Conservation (phyloP, 2,329 filamentous ascomycete genomes). For the Diplodia seriata region DNA sequence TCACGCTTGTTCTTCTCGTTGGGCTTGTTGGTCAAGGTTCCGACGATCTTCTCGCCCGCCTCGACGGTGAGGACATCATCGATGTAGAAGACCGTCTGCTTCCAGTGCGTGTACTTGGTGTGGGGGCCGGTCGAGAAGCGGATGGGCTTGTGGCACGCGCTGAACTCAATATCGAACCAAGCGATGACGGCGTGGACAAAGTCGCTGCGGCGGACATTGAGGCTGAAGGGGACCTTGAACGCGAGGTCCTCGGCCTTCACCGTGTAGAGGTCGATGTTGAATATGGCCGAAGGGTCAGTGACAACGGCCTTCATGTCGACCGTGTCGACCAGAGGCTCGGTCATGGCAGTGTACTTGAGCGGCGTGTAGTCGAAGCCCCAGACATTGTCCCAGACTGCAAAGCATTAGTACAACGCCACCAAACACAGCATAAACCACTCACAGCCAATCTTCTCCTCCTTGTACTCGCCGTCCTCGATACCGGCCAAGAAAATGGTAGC, state of each 20-base stretch:
- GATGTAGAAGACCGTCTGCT: conserved; percentile 99
- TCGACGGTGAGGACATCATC: conserved; percentile 91
- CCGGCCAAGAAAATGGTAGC: conserved; percentile 95
- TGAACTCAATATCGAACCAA: conserved; percentile 99
- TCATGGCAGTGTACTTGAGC: conserved; percentile 90
- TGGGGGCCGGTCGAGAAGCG: conserved; percentile 96
- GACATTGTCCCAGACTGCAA: conserved; percentile 95
- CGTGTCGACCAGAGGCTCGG: conserved; percentile 95
- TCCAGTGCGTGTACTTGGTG: conserved; percentile 99
- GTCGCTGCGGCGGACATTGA: conserved; percentile 82
- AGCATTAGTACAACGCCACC: conserved; percentile 35
- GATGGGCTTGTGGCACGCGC: conserved; percentile 97
- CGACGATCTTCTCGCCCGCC: conserved; percentile 79
- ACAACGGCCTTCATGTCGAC: conserved; percentile 97
- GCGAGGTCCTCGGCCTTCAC: conserved; percentile 83
- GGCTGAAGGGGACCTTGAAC: conserved; percentile 79
- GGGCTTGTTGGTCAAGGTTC: conserved; percentile 79
- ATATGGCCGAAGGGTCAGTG: conserved; percentile 83
- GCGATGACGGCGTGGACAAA: conserved; percentile 96
- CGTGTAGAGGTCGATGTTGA: conserved; percentile 92
- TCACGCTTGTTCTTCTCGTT: conserved; percentile 95
- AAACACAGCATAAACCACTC: conserved; percentile 50
- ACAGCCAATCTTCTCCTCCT: conserved; percentile 99
- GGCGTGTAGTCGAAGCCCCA: conserved; percentile 98
- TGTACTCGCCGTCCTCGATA: conserved; percentile 99